Percentiles rank a stretch among this genome's conserved stretches.
Evolutionary conservation across 2,329 filamentous ascomycete genomes (phyloP).

Genomic region (Fusarium sp.): DNA sequence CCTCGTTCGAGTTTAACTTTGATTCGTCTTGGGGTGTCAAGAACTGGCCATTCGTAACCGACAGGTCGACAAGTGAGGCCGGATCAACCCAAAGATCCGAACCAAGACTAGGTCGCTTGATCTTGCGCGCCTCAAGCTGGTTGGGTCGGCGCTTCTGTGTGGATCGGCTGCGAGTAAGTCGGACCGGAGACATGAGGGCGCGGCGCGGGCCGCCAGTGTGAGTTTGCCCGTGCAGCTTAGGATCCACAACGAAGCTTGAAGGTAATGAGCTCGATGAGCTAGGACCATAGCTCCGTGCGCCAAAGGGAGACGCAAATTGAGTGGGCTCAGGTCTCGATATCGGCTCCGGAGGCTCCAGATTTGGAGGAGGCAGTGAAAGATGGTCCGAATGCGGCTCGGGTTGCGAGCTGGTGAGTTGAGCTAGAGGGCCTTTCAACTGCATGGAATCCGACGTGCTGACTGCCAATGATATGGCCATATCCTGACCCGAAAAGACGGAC

Average conservation of each 20-base stretch:
- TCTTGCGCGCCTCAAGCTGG: conserved; percentile 59
- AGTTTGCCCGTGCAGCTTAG: conserved; percentile 53
- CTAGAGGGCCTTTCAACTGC: conserved; percentile 69
- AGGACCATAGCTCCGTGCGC: conserved; percentile 68
- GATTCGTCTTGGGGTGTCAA: conserved; percentile 45
- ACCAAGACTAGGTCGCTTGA: conserved; percentile 63
- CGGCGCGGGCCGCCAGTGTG: conserved; percentile 61
- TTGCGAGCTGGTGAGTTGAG: conserved; percentile 63
- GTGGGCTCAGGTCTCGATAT: conserved; percentile 42
- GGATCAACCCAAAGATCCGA: conserved; percentile 64
- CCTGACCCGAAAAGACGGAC: conserved; percentile 65
- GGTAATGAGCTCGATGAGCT: conserved; percentile 63
- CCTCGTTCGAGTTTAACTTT: conserved; percentile 41
- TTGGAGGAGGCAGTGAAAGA: conserved; percentile 33
- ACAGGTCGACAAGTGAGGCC: conserved; percentile 39
- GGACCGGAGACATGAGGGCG: conserved; percentile 62
- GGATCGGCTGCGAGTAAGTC: conserved; percentile 59
- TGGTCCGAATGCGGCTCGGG: conserved; percentile 35
- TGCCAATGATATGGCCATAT: conserved; percentile 70
- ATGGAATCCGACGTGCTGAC: conserved; percentile 71
- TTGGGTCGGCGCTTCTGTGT: conserved; percentile 65
- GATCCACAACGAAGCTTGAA: conserved; percentile 47
- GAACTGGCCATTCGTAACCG: conserved; percentile 45
- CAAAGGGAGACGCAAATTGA: conserved; percentile 64
- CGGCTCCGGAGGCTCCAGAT: conserved; percentile 37